A percentile compares a stretch with the other conserved stretches of the same genome.
phyloP scores from a whole-genome alignment of 1,139 yeast species.

The Debaryomyces coudertii region DNA sequence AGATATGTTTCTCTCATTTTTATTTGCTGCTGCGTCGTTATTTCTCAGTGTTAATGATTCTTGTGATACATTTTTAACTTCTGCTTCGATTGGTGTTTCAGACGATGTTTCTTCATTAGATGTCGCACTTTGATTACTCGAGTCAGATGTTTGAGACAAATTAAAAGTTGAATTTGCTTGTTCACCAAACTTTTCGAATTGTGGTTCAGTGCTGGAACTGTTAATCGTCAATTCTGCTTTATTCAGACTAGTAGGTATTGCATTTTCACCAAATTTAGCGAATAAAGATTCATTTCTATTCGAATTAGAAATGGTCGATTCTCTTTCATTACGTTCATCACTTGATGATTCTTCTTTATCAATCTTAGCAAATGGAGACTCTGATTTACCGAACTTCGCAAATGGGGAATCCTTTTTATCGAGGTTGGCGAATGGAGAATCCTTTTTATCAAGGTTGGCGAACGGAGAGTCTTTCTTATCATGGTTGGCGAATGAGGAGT shows the following conservation, averaged over 20 bases:
- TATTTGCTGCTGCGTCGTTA: not conserved
- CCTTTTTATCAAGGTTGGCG: no score
- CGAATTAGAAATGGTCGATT: slow-evolving; percentile 11
- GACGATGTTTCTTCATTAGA: slow-evolving; percentile 6
- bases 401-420: not conserved
- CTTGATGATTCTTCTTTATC: not conserved
- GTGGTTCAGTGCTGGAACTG: not conserved
- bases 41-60: not conserved
- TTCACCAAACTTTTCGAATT: slow-evolving; percentile 9
- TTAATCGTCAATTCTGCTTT: slow-evolving; percentile 7
- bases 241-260: slow-evolving; percentile 4
- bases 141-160: not conserved
- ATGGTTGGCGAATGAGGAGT: slow-evolving; percentile 11
- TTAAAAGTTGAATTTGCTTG: not conserved
- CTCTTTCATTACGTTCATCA: slow-evolving; percentile 2
- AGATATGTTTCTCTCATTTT: not conserved
- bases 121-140: slow-evolving; percentile 4
- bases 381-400: not conserved
- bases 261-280: slow-evolving; percentile 3
- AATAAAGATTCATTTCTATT: slow-evolving; percentile 10
- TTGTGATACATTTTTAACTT: slow-evolving; percentile 11
- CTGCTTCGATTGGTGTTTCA: slow-evolving; percentile 9
- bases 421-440: slow-evolving; percentile 13
- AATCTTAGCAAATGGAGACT: slow-evolving; percentile 12
- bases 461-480: no score